phyloP scores from a whole-genome alignment of 2,329 filamentous ascomycete genomes.

The Bimuria novae-zelandiae region DNA sequence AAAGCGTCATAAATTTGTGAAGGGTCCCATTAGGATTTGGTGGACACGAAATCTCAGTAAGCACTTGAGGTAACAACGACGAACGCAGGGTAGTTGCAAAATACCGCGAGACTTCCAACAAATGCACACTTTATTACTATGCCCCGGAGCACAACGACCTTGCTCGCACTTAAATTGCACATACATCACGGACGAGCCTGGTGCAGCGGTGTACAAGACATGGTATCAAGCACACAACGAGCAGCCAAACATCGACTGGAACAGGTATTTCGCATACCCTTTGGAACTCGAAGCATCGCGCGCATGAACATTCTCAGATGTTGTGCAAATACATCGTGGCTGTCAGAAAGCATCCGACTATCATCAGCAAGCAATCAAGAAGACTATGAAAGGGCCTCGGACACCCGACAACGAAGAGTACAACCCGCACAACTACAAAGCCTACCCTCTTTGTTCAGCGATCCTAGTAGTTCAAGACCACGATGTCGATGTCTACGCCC shows the following conservation, averaged over 20 bases:
- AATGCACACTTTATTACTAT: no score
- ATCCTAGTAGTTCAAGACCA: background rate
- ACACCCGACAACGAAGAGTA: no score
- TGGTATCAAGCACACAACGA: background rate
- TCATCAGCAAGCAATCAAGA: no score
- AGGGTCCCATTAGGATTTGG: no score
- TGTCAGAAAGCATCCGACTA: no score
- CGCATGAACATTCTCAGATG: background rate
- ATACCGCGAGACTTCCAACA: no score
- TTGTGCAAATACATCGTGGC: background rate
- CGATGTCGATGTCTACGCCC: background rate
- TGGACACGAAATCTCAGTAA: no score
- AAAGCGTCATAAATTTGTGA: no score
- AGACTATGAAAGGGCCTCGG: no score
- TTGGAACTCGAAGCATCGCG: background rate
- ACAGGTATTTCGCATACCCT: slow-evolving; percentile 1
- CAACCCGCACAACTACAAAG: background rate
- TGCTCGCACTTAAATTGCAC: slow-evolving; percentile 41
- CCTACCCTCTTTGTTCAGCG: background rate
- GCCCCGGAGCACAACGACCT: no score
- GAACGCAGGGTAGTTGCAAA: no score
- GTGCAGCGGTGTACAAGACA: background rate
- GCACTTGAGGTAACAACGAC: no score
- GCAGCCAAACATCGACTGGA: slow-evolving; percentile 3
- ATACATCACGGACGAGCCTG: slow-evolving; percentile 8